A percentile compares a stretch with the other conserved stretches of the same genome.
phyloP scores from a whole-genome alignment of 139 green algal species.

The Coelastrella sp. region DNA sequence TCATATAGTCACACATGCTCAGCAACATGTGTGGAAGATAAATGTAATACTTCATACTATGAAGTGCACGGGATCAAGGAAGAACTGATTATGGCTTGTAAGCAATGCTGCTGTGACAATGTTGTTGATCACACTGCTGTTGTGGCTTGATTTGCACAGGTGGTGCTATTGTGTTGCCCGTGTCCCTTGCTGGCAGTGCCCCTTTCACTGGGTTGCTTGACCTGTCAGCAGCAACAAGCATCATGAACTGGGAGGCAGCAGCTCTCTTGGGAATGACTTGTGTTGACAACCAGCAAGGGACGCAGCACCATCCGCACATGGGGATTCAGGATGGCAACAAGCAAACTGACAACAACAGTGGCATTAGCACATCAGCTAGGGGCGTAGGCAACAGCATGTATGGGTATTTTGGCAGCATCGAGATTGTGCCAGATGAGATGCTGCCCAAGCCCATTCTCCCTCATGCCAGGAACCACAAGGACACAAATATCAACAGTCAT shows the following conservation, averaged over 20 bases:
- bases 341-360: background rate
- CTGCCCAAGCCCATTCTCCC: background rate
- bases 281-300: background rate
- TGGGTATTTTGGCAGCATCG: constrained; percentile 23
- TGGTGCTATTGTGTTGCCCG: constrained; percentile 20
- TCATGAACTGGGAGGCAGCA: constrained; percentile 45
- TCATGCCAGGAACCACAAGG: background rate
- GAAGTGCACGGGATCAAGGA: background rate
- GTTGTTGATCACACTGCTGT: background rate
- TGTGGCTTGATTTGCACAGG: background rate
- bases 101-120: background rate
- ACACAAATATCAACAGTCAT: background rate
- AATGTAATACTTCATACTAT: no score
- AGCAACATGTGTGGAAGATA: no score
- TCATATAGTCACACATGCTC: no score
- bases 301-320: constrained; percentile 17
- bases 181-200: constrained; percentile 1
- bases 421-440: constrained; percentile 11
- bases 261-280: constrained; percentile 40
- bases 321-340: background rate
- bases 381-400: background rate
- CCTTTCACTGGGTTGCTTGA: constrained; percentile 43
- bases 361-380: background rate
- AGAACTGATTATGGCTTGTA: background rate
- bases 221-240: constrained; percentile 36